These are phyloP conservation scores for Akanthomyces uredinophilus DNA, from an alignment of 2,329 filamentous ascomycete species.

Conservation along the genomic window DNA sequence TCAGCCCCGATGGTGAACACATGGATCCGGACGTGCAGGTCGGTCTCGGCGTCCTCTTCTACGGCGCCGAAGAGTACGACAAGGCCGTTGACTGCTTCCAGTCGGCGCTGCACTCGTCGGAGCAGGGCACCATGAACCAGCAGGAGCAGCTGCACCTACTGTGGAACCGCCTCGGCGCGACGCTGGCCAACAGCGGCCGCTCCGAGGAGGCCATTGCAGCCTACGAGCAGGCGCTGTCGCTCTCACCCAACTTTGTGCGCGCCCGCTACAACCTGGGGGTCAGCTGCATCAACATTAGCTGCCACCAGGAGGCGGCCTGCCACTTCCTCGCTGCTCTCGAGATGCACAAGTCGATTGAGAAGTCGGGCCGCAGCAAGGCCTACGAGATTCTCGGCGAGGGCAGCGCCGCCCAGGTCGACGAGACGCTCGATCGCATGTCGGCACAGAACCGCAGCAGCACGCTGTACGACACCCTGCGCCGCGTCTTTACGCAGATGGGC, in stretches of 20 bases:
- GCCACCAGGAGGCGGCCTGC: conserved; percentile 85
- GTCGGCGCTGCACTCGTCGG: conserved; percentile 78
- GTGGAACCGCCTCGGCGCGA: conserved; percentile 95
- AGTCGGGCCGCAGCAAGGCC: conserved; percentile 75
- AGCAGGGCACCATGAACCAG: conserved; percentile 78
- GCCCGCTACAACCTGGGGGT: conserved; percentile 96
- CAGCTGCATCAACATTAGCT: conserved; percentile 95
- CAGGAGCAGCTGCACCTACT: conserved; percentile 84
- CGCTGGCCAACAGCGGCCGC: conserved; percentile 88
- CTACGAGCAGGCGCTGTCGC: conserved; percentile 84
- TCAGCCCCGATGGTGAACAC: conserved; percentile 84
- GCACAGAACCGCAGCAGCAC: conserved; percentile 96
- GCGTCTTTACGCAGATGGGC: conserved; percentile 97
- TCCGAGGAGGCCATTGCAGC: conserved; percentile 95
- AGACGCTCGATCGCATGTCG: conserved; percentile 78
- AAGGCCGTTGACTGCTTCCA: conserved; percentile 99
- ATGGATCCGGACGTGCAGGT: conserved; percentile 99
- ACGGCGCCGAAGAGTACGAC: conserved; percentile 94
- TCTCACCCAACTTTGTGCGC: conserved; percentile 94
- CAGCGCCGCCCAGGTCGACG: conserved; percentile 48
- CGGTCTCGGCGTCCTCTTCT: conserved; percentile 92
- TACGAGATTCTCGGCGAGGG: conserved; percentile 69
- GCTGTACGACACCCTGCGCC: conserved; percentile 84
- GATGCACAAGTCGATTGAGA: conserved; percentile 93
- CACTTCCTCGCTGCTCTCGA: conserved; percentile 87